These are phyloP conservation scores for Agaricus bisporus DNA, from an alignment of 768 basidiomycete species.

Conservation along the genomic window DNA sequence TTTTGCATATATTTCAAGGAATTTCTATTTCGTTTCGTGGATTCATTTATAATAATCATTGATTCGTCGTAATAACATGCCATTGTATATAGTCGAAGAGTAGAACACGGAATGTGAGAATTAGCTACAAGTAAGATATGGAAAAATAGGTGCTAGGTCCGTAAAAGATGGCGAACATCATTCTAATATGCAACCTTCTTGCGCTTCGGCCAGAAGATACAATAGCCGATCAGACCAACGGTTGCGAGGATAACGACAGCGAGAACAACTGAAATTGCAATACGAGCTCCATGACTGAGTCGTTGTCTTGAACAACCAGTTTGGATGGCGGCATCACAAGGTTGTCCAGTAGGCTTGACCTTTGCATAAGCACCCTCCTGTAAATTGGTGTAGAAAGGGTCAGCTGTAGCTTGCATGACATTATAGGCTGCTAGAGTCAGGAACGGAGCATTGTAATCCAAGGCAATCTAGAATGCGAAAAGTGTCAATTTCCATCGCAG, in stretches of 20 bases:
- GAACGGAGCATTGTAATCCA: slow-evolving; percentile 89
- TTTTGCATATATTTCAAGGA: background rate
- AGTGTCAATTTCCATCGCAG: background rate
- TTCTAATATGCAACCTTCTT: background rate
- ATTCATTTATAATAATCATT: no score
- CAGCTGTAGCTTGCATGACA: slow-evolving; percentile 54
- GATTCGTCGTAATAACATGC: background rate
- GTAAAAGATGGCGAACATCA: no score
- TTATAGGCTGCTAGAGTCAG: slow-evolving; percentile 81
- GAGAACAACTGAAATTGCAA: slow-evolving; percentile 67
- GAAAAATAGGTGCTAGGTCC: no score
- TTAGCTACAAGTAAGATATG: no score
- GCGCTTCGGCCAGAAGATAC: slow-evolving; percentile 20
- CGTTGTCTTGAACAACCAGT: slow-evolving; percentile 43
- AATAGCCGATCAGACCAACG: slow-evolving; percentile 38
- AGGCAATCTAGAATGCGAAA: slow-evolving; percentile 44
- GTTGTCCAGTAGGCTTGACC: slow-evolving; percentile 57
- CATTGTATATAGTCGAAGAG: background rate
- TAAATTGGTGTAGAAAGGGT: slow-evolving; percentile 75
- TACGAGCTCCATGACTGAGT: slow-evolving; percentile 55
- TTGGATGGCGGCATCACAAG: slow-evolving; percentile 71
- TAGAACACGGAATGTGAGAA: no score
- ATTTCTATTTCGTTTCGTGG: no score
- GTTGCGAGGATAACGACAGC: slow-evolving; percentile 57
- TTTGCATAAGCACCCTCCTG: slow-evolving; percentile 60